Evolutionary conservation across 331 rosid genomes (phyloP).

Genomic region (Malus hybrid): DNA sequence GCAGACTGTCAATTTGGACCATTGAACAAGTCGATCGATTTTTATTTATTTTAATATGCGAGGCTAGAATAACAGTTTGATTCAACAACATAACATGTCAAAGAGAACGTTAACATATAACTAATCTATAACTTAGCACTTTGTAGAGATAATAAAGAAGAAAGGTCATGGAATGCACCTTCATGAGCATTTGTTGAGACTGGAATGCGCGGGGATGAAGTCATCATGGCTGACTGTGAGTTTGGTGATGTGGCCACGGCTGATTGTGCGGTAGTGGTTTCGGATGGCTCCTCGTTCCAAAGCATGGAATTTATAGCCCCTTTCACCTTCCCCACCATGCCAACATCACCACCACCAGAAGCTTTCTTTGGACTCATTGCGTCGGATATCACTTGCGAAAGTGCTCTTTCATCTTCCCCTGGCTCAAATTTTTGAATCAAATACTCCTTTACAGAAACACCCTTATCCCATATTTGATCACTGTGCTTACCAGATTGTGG

Average conservation of each 20-base stretch:
- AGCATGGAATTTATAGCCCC: constrained; percentile 82
- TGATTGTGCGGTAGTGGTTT: constrained; percentile 15
- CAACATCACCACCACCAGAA: constrained; percentile 38
- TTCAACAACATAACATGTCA: not conserved
- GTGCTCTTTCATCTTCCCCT: constrained; percentile 87
- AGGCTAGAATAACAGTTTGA: not conserved
- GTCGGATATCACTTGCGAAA: constrained; percentile 70
- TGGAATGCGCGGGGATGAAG: constrained; percentile 25
- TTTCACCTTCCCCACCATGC: constrained; percentile 71
- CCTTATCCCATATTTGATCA: constrained; percentile 60
- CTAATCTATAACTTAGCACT: not conserved
- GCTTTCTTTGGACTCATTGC: constrained; percentile 55
- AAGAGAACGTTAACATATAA: not conserved
- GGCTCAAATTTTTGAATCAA: constrained; percentile 73
- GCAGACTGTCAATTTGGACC: not conserved
- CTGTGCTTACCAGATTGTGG: constrained; percentile 12
- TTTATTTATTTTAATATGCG: not conserved
- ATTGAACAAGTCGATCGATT: not conserved
- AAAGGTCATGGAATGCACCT: constrained; percentile 27
- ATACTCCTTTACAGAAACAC: constrained; percentile 71
- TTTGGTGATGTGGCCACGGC: constrained; percentile 13
- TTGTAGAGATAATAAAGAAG: not conserved
- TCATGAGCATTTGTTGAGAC: constrained; percentile 32
- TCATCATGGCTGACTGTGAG: constrained; percentile 11
- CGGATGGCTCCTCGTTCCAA: constrained; percentile 35